Evolutionary conservation across 108 stramenopile genomes (phyloP).

Genomic region (Conticribra guillardii): DNA sequence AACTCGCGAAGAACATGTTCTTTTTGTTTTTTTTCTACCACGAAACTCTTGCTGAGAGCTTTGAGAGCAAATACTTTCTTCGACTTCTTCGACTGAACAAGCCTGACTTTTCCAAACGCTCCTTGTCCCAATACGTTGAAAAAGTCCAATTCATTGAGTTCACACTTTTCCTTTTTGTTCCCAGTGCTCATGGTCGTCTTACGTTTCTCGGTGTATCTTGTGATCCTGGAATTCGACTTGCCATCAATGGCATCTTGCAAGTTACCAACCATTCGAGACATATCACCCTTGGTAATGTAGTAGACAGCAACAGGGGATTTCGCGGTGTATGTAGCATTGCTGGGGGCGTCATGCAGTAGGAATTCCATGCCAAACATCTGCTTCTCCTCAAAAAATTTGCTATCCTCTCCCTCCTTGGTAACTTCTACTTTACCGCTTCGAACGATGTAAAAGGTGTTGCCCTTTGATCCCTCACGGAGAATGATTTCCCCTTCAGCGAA

Average conservation of each 20-base stretch:
- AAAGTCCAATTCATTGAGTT: slow-evolving; percentile 19
- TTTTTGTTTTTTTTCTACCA: slow-evolving; percentile 59
- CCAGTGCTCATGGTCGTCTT: slow-evolving; percentile 28
- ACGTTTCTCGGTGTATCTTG: no score
- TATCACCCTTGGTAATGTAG: slow-evolving; percentile 57
- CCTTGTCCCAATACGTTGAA: slow-evolving; percentile 41
- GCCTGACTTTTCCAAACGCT: slow-evolving; percentile 47
- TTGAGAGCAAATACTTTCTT: slow-evolving; percentile 69
- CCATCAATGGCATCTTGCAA: slow-evolving; percentile 63
- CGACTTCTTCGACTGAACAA: slow-evolving; percentile 40
- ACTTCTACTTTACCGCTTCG: slow-evolving; percentile 65
- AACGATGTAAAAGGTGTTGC: slow-evolving; percentile 87
- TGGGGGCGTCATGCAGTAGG: slow-evolving; percentile 73
- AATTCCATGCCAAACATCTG: slow-evolving; percentile 68
- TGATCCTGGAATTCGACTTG: slow-evolving; percentile 21
- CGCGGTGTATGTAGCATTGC: slow-evolving; percentile 52
- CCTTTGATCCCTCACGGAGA: slow-evolving; percentile 85
- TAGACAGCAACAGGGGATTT: slow-evolving; percentile 62
- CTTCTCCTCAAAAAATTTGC: slow-evolving; percentile 35
- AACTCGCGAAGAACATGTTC: slow-evolving; percentile 60
- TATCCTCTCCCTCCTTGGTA: slow-evolving; percentile 43
- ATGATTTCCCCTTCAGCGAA: slow-evolving; percentile 81
- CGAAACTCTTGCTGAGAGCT: slow-evolving; percentile 60
- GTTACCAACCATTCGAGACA: slow-evolving; percentile 57
- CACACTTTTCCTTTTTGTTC: slow-evolving; percentile 12